phyloP scores from a whole-genome alignment of 2,329 filamentous ascomycete genomes.

The Cordyceps cateniannulata region DNA sequence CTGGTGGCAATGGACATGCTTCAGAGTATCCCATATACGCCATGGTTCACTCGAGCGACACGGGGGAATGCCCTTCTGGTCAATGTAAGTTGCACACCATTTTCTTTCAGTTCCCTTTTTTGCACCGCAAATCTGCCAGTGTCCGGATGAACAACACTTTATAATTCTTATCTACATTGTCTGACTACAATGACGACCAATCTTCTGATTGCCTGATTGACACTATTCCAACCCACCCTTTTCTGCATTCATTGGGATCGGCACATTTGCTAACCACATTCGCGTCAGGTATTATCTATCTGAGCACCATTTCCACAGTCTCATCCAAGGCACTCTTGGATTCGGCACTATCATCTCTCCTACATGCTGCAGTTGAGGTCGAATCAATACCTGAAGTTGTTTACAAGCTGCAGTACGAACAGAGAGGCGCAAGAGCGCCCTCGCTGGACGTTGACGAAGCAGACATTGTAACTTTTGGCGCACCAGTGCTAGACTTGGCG shows the following conservation, averaged over 20 bases:
- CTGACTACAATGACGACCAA: conserved; percentile 88
- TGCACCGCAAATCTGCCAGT: conserved; percentile 24
- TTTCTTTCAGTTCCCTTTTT: conserved; percentile 5
- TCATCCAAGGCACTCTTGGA: conserved; percentile 32
- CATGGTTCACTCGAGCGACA: conserved; percentile 78
- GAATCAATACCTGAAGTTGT: conserved; percentile 29
- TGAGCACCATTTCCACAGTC: conserved; percentile 30
- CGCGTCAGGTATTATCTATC: conserved; percentile 27
- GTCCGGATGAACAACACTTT: conserved; percentile 73
- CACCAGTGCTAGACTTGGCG: conserved; percentile 56
- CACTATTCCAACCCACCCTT: conserved; percentile 20
- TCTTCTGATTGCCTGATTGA: conserved; percentile 86
- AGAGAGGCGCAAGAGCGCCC: conserved; percentile 28
- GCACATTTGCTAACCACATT: conserved; percentile 26
- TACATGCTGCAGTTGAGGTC: conserved; percentile 25
- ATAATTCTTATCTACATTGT: conserved; percentile 99
- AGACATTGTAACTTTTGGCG: conserved; percentile 49
- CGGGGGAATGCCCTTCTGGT: conserved; percentile 79
- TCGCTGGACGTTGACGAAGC: conserved; percentile 27
- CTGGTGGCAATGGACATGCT: conserved; percentile 22
- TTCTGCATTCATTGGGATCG: conserved; percentile 10
- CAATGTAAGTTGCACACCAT: conserved; percentile 69
- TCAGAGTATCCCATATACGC: conserved; percentile 47
- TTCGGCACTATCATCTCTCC: conserved; percentile 35
- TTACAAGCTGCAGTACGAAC: conserved; percentile 52